phyloP scores from a whole-genome alignment of 2,329 filamentous ascomycete genomes.

The Colletotrichum sp. region DNA sequence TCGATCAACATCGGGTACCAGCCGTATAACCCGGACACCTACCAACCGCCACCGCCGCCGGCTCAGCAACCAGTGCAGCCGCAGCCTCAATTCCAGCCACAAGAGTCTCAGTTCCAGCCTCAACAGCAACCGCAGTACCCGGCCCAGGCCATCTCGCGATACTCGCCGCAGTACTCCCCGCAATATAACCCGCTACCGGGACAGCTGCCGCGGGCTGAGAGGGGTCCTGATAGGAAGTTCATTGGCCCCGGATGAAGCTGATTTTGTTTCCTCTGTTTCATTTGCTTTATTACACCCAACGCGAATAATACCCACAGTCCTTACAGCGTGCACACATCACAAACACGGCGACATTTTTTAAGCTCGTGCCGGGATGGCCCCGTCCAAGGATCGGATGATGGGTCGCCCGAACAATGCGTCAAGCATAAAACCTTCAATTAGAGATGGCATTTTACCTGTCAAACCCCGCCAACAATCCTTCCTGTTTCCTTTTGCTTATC shows the following conservation, averaged over 20 bases:
- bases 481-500: not conserved
- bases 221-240: constrained; percentile 15
- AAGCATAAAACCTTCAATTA: not conserved
- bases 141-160: not conserved
- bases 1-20: constrained; percentile 15
- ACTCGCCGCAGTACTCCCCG: not conserved
- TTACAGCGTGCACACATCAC: not conserved
- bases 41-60: not conserved
- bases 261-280: too few relatives aligned
- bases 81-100: not conserved
- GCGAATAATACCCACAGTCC: not conserved
- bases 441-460: not conserved
- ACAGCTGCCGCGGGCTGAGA: constrained; percentile 10
- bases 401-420: not conserved
- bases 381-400: not conserved
- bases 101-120: not conserved
- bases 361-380: not conserved
- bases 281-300: not conserved
- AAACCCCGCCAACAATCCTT: not conserved
- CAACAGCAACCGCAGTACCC: not conserved
- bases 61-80: not conserved
- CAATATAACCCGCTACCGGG: not conserved
- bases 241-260: not conserved
- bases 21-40: not conserved
- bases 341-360: not conserved